A percentile compares a stretch with the other conserved stretches of the same genome.
phyloP scores from a whole-genome alignment of 2,329 filamentous ascomycete species.

The Pseudomassariella vexata region DNA sequence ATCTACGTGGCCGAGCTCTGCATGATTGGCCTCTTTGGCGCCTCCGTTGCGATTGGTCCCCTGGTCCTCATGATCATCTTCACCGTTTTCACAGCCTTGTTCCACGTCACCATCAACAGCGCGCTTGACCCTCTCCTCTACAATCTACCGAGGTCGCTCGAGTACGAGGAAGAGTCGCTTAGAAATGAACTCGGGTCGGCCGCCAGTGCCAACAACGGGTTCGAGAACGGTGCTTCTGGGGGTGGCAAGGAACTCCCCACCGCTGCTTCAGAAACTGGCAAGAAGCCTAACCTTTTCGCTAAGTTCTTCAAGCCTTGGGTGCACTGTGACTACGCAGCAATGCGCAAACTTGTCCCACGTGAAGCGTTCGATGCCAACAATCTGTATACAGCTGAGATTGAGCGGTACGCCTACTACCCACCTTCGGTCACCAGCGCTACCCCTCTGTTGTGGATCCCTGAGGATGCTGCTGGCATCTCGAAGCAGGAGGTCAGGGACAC shows the following conservation, averaged over 20 bases:
- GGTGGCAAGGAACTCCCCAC: conserved; percentile 19
- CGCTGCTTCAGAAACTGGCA: conserved; percentile 20
- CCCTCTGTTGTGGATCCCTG: conserved; percentile 80
- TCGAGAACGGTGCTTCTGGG: conserved; percentile 19
- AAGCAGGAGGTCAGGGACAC: conserved; percentile 73
- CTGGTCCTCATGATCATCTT: conserved; percentile 71
- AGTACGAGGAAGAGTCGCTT: conserved; percentile 37
- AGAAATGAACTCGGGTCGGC: conserved; percentile 15
- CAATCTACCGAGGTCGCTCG: conserved; percentile 70
- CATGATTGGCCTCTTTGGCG: conserved; percentile 77
- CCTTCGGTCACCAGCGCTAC: conserved; percentile 58
- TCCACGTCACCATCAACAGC: conserved; percentile 67
- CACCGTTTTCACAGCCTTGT: conserved; percentile 68
- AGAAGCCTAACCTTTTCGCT: conserved; percentile 52
- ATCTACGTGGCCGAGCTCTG: conserved; percentile 79
- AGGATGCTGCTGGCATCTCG: conserved; percentile 68
- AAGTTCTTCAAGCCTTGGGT: conserved; percentile 75
- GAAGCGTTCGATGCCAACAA: conserved; percentile 41
- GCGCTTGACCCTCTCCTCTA: conserved; percentile 71
- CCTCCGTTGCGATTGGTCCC: conserved; percentile 61
- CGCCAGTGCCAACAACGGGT: conserved; percentile 19
- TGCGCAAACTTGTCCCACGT: conserved; percentile 64
- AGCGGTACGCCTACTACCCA: conserved; percentile 67
- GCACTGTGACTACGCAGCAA: conserved; percentile 64
- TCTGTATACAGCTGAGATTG: conserved; percentile 55